A percentile compares a stretch with the other conserved stretches of the same genome.
Conservation (phyloP, 192 early-diverging fungal species). For the Podila epicladia region DNA sequence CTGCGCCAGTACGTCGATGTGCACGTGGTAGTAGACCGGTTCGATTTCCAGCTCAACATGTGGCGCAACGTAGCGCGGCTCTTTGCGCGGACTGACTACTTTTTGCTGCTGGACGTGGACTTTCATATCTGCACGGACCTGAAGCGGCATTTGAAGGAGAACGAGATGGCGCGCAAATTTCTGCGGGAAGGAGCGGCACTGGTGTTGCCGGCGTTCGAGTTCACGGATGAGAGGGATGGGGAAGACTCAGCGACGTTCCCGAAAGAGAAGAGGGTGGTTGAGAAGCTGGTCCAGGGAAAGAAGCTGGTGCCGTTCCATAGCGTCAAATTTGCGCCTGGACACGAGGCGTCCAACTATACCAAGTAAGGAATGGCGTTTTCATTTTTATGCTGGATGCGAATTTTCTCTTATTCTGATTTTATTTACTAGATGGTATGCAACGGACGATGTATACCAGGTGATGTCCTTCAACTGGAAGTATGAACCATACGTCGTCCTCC, state of each 20-base stretch:
- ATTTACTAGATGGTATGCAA: constrained; percentile 46
- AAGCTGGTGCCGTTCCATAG: constrained; percentile 63
- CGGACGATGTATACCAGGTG: constrained; percentile 60
- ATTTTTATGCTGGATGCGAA: not conserved
- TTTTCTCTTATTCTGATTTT: not conserved
- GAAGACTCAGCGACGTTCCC: constrained; percentile 60
- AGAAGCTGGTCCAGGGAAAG: constrained; percentile 47
- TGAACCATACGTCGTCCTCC: constrained; percentile 68
- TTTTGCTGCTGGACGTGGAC: constrained; percentile 70
- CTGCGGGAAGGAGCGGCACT: constrained; percentile 55
- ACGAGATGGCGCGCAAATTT: constrained; percentile 46
- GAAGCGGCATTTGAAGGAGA: constrained; percentile 39
- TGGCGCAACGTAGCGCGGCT: constrained; percentile 72
- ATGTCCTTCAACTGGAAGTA: constrained; percentile 62
- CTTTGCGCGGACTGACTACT: constrained; percentile 66
- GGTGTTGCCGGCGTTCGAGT: constrained; percentile 68
- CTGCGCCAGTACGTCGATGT: constrained; percentile 64
- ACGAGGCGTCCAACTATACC: constrained; percentile 64
- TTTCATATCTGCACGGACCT: constrained; percentile 68
- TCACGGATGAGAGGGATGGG: constrained; percentile 58
- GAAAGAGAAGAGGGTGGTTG: constrained; percentile 52
- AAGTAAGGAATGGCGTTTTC: not conserved
- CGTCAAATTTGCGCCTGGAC: constrained; percentile 54
- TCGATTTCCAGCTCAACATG: constrained; percentile 70
- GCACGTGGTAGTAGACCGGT: constrained; percentile 68